These are phyloP conservation scores for Hirschioporus abietinus DNA, from an alignment of 768 basidiomycete genomes.

Conservation along the genomic window DNA sequence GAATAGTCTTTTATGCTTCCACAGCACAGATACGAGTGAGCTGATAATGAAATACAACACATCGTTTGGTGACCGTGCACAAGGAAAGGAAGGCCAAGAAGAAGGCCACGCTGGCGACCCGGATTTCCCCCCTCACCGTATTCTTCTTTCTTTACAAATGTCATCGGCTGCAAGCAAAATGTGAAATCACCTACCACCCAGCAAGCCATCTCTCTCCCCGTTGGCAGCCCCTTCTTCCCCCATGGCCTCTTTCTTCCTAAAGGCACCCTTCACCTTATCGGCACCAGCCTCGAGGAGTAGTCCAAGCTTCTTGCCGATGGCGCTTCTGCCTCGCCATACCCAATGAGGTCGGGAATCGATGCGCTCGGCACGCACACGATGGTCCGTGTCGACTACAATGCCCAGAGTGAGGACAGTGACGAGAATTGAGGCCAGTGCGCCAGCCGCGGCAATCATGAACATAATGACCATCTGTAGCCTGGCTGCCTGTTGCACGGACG, in stretches of 20 bases:
- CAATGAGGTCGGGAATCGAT: conserved; percentile 35
- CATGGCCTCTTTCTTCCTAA: neutral
- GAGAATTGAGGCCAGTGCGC: conserved; percentile 63
- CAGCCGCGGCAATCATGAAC: conserved; percentile 85
- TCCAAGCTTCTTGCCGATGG: neutral
- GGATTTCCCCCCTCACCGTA: neutral
- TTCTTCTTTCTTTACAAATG: neutral
- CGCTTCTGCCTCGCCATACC: conserved; percentile 24
- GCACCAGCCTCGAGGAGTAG: neutral
- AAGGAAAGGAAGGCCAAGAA: neutral
- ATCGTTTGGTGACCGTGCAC: neutral
- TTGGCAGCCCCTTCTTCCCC: neutral
- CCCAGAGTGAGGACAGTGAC: conserved; percentile 55
- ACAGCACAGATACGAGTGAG: neutral
- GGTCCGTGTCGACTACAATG: conserved; percentile 62
- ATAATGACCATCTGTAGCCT: conserved; percentile 90
- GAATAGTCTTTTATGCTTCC: neutral
- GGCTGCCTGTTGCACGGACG: conserved; percentile 80
- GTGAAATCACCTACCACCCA: neutral
- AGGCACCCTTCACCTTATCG: conserved; percentile 2
- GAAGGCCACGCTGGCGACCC: neutral
- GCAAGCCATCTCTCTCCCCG: neutral
- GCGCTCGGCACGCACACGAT: conserved; percentile 60
- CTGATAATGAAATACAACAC: neutral
- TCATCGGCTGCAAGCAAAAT: neutral